Conservation (phyloP, 1,284 basidiomycete species). For the Entoloma clypeatum region DNA sequence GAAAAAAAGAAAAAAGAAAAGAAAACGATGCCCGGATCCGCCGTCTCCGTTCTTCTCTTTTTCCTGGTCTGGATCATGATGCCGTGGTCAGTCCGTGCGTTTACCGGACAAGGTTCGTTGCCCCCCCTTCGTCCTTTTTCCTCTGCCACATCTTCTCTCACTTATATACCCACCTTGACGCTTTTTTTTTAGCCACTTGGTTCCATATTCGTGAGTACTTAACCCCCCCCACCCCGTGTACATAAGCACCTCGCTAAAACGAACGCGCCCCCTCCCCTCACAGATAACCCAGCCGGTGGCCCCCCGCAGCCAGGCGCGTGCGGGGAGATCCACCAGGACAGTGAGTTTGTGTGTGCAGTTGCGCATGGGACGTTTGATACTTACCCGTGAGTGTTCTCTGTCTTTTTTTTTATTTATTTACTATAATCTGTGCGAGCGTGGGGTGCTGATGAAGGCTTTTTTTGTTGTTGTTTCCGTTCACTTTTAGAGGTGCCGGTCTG, state of each 20-base stretch:
- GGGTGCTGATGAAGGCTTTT: conserved; percentile 5
- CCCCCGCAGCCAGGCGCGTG: conserved; percentile 13
- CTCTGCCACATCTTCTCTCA: no score
- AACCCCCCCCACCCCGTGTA: no score
- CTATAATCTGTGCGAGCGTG: background rate
- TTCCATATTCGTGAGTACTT: no score
- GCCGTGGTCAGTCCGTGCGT: no score
- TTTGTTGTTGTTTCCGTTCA: background rate
- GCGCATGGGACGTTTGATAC: conserved; percentile 8
- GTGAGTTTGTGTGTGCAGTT: conserved; percentile 15
- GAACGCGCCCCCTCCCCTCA: background rate
- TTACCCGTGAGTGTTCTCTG: conserved; percentile 6
- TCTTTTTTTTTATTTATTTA: background rate
- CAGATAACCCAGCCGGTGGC: background rate
- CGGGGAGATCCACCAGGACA: conserved; percentile 10
- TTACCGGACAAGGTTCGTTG: conserved; percentile 5
- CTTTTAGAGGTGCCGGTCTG: conserved; percentile 4
- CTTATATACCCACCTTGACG: no score
- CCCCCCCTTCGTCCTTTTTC: background rate
- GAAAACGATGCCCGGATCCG: background rate
- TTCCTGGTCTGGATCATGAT: conserved; percentile 1
- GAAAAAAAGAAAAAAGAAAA: no score
- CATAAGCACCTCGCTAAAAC: background rate
- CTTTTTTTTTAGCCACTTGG: no score
- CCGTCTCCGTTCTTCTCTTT: background rate